These are phyloP conservation scores for Gautieria morchelliformis DNA, from an alignment of 768 basidiomycete genomes.

Conservation along the genomic window DNA sequence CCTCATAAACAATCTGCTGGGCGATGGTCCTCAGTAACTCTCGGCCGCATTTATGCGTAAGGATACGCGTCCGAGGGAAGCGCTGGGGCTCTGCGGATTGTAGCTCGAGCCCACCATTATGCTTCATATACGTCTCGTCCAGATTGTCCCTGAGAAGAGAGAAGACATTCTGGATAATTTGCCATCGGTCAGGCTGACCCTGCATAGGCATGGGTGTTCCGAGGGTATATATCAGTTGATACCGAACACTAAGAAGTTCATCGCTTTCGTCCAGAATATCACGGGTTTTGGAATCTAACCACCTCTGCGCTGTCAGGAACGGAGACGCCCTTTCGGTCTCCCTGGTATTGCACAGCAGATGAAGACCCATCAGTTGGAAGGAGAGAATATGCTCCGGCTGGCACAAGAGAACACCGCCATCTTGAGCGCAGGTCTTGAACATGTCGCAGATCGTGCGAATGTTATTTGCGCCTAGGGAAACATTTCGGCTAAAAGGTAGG, in stretches of 20 bases:
- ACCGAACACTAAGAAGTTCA: conserved; percentile 35
- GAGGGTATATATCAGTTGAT: conserved; percentile 40
- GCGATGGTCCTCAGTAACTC: not conserved
- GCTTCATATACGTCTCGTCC: no score
- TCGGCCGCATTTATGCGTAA: not conserved
- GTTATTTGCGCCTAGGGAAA: conserved; percentile 10
- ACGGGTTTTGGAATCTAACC: conserved; percentile 17
- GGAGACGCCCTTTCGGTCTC: not conserved
- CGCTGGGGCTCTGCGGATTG: not conserved
- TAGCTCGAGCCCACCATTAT: not conserved
- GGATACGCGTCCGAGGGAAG: conserved; percentile 6
- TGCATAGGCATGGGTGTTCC: conserved; percentile 30
- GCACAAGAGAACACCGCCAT: conserved; percentile 34
- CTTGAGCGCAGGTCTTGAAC: conserved; percentile 28
- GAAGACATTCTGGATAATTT: conserved; percentile 29
- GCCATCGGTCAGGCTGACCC: conserved; percentile 35
- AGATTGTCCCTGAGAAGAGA: conserved; percentile 17
- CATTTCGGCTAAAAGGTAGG: conserved; percentile 39
- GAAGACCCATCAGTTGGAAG: conserved; percentile 36
- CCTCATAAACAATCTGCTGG: conserved; percentile 13
- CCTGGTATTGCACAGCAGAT: conserved; percentile 19
- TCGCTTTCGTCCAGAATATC: conserved; percentile 40
- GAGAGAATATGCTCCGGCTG: conserved; percentile 51
- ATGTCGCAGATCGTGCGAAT: conserved; percentile 20
- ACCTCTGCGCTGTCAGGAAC: conserved; percentile 11